A percentile compares a stretch with the other conserved stretches of the same genome.
Conservation (phyloP, 2,329 filamentous ascomycete species). For the Aphanoascus verrucosus region DNA sequence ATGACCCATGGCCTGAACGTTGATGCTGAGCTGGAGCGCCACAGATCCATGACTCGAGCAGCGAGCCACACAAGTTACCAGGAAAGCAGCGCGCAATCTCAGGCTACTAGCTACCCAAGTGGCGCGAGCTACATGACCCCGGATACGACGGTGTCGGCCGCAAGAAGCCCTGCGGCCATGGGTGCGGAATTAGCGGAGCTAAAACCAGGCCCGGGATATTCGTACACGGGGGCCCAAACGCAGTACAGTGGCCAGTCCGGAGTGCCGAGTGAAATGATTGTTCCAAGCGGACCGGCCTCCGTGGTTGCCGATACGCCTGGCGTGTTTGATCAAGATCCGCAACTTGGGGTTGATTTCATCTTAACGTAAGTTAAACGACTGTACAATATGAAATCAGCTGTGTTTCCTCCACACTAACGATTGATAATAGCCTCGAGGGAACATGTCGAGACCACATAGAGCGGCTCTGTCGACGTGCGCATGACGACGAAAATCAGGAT, state of each 20-base stretch:
- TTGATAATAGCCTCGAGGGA: constrained; percentile 51
- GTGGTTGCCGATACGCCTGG: constrained; percentile 23
- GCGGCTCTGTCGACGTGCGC: constrained; percentile 50
- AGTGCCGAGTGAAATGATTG: not conserved
- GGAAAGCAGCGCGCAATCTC: constrained; percentile 34
- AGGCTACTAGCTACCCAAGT: constrained; percentile 11
- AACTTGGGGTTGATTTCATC: constrained; percentile 40
- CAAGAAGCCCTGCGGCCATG: constrained; percentile 11
- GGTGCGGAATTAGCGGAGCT: constrained; percentile 1
- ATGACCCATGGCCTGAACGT: constrained; percentile 49
- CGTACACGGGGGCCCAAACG: constrained; percentile 19
- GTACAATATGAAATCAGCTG: not conserved
- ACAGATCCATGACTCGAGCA: constrained; percentile 21
- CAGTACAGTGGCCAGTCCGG: constrained; percentile 10
- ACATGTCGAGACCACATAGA: constrained; percentile 89
- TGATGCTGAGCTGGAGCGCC: constrained; percentile 39
- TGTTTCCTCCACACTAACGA: constrained; percentile 3
- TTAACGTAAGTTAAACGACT: constrained; percentile 29
- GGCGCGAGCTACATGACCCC: constrained; percentile 13
- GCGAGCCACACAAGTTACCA: constrained; percentile 17
- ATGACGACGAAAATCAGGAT: constrained; percentile 50
- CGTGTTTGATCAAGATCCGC: constrained; percentile 38
- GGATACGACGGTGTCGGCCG: constrained; percentile 12
- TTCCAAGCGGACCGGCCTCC: constrained; percentile 7
- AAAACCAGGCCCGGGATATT: constrained; percentile 11